Conservation (phyloP, 371 early-diverging fungal species). For the Circinella umbellata region DNA sequence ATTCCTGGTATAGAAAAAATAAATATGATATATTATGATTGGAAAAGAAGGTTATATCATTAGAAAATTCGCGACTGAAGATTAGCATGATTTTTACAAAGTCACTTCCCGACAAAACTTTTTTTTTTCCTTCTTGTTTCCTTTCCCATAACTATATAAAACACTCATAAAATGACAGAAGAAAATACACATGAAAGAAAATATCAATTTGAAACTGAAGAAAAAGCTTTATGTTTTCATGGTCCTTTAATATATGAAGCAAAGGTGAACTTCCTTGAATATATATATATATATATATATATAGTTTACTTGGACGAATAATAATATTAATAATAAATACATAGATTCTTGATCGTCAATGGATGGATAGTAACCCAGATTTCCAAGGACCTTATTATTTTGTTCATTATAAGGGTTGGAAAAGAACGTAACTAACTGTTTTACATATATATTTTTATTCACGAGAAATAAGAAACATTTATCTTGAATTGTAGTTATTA, state of each 20-base stretch:
- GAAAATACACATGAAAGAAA: slow-evolving; percentile 19
- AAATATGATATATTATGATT: too few species aligned
- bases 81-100: too few species aligned
- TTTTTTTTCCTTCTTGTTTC: too few species aligned
- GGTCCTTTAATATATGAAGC: slow-evolving; percentile 97
- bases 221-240: slow-evolving; percentile 93
- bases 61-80: too few species aligned
- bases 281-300: too few species aligned
- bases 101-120: too few species aligned
- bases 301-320: not conserved
- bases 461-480: not conserved
- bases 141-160: not conserved
- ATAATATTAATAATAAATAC: not conserved
- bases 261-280: slow-evolving; percentile 73
- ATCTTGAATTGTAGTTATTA: not conserved
- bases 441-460: too few species aligned
- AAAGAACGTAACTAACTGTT: slow-evolving; percentile 67
- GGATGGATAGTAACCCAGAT: slow-evolving; percentile 39
- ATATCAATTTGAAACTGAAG: slow-evolving; percentile 53
- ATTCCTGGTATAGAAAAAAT: too few species aligned
- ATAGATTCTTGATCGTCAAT: slow-evolving; percentile 38
- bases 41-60: too few species aligned
- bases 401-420: slow-evolving; percentile 99
- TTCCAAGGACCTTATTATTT: slow-evolving; percentile 85
- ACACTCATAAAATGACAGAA: slow-evolving; percentile 12